Evolutionary conservation across 208 protist genomes (phyloP).

Genomic region (Acanthamoeba castellanii): DNA sequence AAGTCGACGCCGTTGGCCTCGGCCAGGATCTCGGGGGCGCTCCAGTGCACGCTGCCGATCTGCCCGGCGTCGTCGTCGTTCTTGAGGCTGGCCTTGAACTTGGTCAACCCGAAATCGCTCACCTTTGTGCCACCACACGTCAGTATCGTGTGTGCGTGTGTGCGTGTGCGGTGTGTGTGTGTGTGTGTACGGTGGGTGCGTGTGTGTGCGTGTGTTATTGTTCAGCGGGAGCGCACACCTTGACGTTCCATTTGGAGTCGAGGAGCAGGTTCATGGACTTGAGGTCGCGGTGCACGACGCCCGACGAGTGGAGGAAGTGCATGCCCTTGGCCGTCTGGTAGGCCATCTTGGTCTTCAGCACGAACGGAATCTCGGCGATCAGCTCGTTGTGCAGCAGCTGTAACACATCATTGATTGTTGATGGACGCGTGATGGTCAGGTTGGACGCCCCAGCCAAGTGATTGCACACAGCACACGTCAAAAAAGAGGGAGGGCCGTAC

Average conservation of each 20-base stretch:
- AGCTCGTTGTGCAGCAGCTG: constrained; percentile 33
- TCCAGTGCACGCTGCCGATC: constrained; percentile 22
- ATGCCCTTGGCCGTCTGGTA: constrained; percentile 51
- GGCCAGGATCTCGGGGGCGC: not conserved
- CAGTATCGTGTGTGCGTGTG: too few species aligned
- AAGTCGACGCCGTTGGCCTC: not conserved
- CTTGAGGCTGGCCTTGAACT: not conserved
- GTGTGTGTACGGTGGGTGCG: too few species aligned
- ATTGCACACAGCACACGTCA: not conserved
- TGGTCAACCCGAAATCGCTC: not conserved
- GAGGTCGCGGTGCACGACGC: not conserved
- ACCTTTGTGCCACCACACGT: too few species aligned
- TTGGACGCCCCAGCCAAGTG: not conserved
- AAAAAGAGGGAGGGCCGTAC: not conserved
- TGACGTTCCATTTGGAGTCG: not conserved
- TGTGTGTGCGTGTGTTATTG: too few species aligned
- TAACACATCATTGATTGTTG: too few species aligned
- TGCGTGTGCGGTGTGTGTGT: too few species aligned
- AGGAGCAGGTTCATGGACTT: not conserved
- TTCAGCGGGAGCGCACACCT: constrained; percentile 45
- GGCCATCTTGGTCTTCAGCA: constrained; percentile 21
- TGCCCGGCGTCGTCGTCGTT: not conserved
- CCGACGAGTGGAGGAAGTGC: constrained; percentile 26
- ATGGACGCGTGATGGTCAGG: too few species aligned
- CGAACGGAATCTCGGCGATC: constrained; percentile 38